Base-by-base conservation (phyloP, 768 basidiomycete species). In the Boletus sensibilis region DNA sequence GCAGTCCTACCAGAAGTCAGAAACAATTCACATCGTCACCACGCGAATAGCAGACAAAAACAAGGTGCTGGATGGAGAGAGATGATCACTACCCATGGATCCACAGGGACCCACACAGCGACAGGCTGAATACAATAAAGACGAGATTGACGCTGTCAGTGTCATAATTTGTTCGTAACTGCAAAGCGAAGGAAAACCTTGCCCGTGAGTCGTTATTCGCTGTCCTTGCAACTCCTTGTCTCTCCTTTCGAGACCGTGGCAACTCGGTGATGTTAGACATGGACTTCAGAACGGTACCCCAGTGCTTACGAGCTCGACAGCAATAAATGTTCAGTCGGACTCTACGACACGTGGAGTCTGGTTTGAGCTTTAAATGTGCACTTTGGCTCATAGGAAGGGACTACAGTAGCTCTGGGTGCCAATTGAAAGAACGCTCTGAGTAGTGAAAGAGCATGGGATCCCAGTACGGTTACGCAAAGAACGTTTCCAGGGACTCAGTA, bases 41-140 rank as follows among this genome's bases (percentile, higher is more conserved):
- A 59, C 13, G 27, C 20, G 18, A 41, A 13, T n/a, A 21, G 38
- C 29, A 45, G 40, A 60, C 56, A 66, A 66, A 57, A 58, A 63
- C 54, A 60, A 61, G 49, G 46, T 23, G 34, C 12, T 27, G 37
- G 46, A 47, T 14, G 47, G 18, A 40, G 49, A 52, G 16, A 25
- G 14, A 44, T 12, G 5, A 46, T 11, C 27, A 38, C 33, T 9
- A 38, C 34, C 20, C 45, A 25, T 43, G 66, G 62, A 61, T 62
- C 67, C 11, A 69, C 64, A 61, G 20, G 55, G 67, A 58, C 64
- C 64, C 53, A 66, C 66, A 64, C 1, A 7, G 38, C 46, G 29
- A 64, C 61, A 29, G 6, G 27, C 50, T 47, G 43, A 57, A 43
- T 45, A 67, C 53, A 69, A 67, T 52, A 59, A 52, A 41, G 37